phyloP scores from a whole-genome alignment of 2,329 filamentous ascomycete genomes.

The Cladosporium sphaerospermum region DNA sequence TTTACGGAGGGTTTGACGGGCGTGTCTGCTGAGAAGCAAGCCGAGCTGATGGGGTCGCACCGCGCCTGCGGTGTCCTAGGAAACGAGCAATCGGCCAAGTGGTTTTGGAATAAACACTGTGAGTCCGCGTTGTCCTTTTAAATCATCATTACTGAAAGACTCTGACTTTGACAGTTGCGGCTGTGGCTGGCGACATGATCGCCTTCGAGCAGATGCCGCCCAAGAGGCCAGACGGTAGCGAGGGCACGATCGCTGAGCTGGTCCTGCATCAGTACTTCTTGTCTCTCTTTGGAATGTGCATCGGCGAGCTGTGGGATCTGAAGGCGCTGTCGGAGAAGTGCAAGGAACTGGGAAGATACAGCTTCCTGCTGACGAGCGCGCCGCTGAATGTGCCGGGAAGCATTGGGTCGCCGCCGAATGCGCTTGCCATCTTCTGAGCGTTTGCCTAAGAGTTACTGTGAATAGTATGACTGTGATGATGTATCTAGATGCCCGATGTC shows the following conservation, averaged over 20 bases:
- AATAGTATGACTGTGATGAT: background rate
- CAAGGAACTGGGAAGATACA: slow-evolving; percentile 33
- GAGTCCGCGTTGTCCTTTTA: background rate
- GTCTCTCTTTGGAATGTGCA: slow-evolving; percentile 37
- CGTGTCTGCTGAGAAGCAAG: slow-evolving; percentile 33
- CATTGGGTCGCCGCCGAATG: slow-evolving; percentile 30
- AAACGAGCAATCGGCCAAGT: slow-evolving; percentile 44
- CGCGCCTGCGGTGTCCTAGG: slow-evolving; percentile 39
- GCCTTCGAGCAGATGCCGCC: slow-evolving; percentile 43
- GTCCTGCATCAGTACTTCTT: slow-evolving; percentile 38
- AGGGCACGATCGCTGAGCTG: slow-evolving; percentile 19
- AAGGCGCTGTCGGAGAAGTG: slow-evolving; percentile 36
- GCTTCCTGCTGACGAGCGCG: slow-evolving; percentile 39
- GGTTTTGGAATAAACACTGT: slow-evolving; percentile 52
- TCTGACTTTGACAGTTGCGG: slow-evolving; percentile 34
- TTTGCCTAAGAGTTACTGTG: background rate
- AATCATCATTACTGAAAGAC: background rate
- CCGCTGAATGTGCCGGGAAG: slow-evolving; percentile 39
- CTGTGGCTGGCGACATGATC: slow-evolving; percentile 52
- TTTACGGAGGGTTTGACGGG: slow-evolving; percentile 42
- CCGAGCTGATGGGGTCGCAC: slow-evolving; percentile 36
- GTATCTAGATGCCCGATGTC: too few relatives aligned
- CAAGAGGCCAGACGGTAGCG: slow-evolving; percentile 19
- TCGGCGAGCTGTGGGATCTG: slow-evolving; percentile 43
- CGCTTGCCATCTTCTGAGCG: slow-evolving; percentile 28